These are phyloP conservation scores for Cystofilobasidium bisporidii DNA, from an alignment of 768 basidiomycete genomes.

Conservation along the genomic window DNA sequence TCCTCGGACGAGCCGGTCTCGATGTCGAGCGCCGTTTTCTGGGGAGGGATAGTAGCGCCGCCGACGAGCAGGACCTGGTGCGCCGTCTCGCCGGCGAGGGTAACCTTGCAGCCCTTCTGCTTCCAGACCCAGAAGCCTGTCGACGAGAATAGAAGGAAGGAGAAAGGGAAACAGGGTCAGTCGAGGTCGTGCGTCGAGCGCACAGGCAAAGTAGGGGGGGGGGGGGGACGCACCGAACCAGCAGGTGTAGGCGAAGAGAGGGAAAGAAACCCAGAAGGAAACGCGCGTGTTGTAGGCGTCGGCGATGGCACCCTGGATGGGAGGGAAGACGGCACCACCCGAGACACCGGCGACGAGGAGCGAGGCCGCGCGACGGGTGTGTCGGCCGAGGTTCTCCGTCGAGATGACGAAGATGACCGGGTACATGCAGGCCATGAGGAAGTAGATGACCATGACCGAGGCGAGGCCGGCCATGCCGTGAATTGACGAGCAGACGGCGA, in stretches of 20 bases:
- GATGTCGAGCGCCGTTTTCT: not conserved
- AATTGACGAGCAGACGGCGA: constrained; percentile 48
- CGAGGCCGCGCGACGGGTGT: constrained; percentile 39
- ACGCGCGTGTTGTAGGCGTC: constrained; percentile 29
- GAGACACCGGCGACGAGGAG: constrained; percentile 38
- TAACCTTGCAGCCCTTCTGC: constrained; percentile 13
- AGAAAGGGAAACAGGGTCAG: too few relatives aligned
- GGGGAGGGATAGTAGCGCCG: not conserved
- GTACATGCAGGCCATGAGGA: constrained; percentile 54
- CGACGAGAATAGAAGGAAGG: too few relatives aligned
- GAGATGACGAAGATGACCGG: constrained; percentile 47
- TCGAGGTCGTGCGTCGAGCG: too few relatives aligned
- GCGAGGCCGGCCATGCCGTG: constrained; percentile 51
- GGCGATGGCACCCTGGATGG: constrained; percentile 40
- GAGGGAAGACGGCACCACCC: constrained; percentile 39
- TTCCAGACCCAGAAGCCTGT: constrained; percentile 18
- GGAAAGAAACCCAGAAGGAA: constrained; percentile 22
- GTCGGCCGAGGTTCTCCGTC: constrained; percentile 38
- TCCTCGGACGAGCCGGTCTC: not conserved
- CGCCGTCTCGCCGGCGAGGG: constrained; percentile 2
- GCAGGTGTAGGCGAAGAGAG: constrained; percentile 20
- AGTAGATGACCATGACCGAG: constrained; percentile 58
- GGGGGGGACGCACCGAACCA: too few relatives aligned
- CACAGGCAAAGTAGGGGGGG: too few relatives aligned
- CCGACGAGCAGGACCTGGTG: constrained; percentile 6